Base-by-base conservation (phyloP, 2,329 filamentous ascomycete species). In the Pochonia chlamydosporia region DNA sequence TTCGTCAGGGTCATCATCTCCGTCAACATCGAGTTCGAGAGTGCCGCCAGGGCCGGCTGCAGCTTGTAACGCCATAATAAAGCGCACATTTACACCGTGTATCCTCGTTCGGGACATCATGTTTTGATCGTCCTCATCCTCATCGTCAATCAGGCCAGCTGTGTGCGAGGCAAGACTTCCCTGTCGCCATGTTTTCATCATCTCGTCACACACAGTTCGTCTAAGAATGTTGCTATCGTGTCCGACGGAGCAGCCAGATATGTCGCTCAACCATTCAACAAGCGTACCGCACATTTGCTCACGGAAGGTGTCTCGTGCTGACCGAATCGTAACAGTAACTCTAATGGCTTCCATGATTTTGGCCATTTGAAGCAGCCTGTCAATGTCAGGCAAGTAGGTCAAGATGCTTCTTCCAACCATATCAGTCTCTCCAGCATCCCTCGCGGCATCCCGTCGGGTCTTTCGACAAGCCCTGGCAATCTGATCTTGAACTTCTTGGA, bases 211-310 rank as follows among this genome's bases (percentile, higher is more conserved):
- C 33, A 99, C 81, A 6, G 86, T 82, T 44, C 82, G 84, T 31
- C 90, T 81, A 37, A 99, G 72, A 16, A 97, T 82, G 50, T 87
- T 76, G 52, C 83, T 80, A 59, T 99, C 89, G 26, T 81, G 74
- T 2, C 89, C 89, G 40, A 96, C 87, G 45, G 82, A 86, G 65
- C 91, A 96, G 25, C 90, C 90, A 7, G 90, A 81, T 58, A 99
- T 95, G 65, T 99, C 95, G 44, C 84, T 79, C 18, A 99, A 77
- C 95, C 95, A 99, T 58, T 96, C 91, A 46, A 99, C 86, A 51
- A 99, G 92, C 14, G 90, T 89, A n/a, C 88, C 90, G 58, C 91
- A 96, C 95, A 99, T 99, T 63, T 97, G 88, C 63, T 99, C 93
- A 49, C 93, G 81, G 69, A 97, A 99, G 0, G 90, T 97, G 67